Base-by-base conservation (phyloP, 441 rosid genomes). In the Erodium trifolium region DNA sequence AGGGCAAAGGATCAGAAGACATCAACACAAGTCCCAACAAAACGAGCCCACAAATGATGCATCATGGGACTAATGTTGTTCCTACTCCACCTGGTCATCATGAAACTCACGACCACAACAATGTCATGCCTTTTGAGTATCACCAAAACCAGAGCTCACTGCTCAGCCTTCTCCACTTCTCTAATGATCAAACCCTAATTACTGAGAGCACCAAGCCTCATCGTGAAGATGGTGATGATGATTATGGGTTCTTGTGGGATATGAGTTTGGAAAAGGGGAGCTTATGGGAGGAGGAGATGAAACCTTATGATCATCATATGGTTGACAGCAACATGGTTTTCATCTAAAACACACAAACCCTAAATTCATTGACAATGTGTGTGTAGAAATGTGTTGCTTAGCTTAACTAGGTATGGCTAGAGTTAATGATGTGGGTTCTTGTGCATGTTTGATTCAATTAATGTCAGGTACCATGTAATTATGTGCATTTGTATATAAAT, bases 231-330 rank as follows among this genome's bases (percentile, higher is more conserved):
- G 27, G 27, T 2, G 81, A 77, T 8, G 88, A 79, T 17, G 85
- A 84, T 2, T 82, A 74, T 65, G 90, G 84, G 49, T 86, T 88
- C 77, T 63, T 87, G 6, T 88, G 93, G 82, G 87, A 78, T 73
- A 78, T 82, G 81, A 79, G 72, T 71, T 73, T 84, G 76, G 91
- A 80, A 73, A 85, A 23, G 27, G 27, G 27, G 27, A 23, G 27
- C 27, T 23, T 23, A 23, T 23, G 27, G 27, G 27, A 23, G 27
- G 27, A 79, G n/a, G 60, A 53, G 23, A n/a, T n/a, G 60, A n/a
- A 18, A 14, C 14, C 60, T 14, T n/a, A 16, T 53, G 27, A 23
- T 41, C 27, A 23, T 23, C 27, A 23, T 23, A 23, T 23, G 27
- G 47, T 41, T 53, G 60, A 53, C 5, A 53, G 23, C 60, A 53